These are phyloP conservation scores for Buxus sempervirens DNA, from an alignment of 164 flowering plant genomes.

Conservation along the genomic window DNA sequence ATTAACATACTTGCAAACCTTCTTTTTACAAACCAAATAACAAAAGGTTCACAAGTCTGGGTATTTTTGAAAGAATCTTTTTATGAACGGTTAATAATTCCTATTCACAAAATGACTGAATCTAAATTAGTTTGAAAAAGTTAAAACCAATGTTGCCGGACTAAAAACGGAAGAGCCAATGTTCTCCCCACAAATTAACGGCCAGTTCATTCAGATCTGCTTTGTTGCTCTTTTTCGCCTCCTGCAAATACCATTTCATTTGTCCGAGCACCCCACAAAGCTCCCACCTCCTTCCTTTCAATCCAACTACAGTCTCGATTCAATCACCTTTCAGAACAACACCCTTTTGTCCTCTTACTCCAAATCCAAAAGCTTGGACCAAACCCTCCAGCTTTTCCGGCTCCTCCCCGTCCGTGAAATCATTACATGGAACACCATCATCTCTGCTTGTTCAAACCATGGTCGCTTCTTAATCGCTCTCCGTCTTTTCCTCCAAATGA, in stretches of 20 bases:
- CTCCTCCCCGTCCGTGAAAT: conserved; percentile 23
- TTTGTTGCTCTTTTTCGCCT: conserved; percentile 4
- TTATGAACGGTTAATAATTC: no score
- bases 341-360: conserved; percentile 14
- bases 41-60: no score
- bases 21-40: no score
- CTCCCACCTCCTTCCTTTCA: background rate
- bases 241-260: background rate
- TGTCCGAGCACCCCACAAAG: conserved; percentile 1
- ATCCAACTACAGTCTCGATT: background rate
- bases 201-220: background rate
- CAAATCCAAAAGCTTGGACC: conserved; percentile 22
- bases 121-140: no score
- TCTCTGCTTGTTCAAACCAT: conserved; percentile 13
- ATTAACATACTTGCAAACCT: no score
- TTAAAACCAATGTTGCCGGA: no score
- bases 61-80: no score
- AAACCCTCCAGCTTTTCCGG: conserved; percentile 20
- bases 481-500: conserved; percentile 19
- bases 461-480: conserved; percentile 12
- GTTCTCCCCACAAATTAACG: no score
- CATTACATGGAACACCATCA: conserved; percentile 23
- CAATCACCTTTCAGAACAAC: conserved; percentile 11
- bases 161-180: no score
- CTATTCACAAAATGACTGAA: no score